Base-by-base conservation (phyloP, 1,139 yeast genomes). In the Sugiyamaella grinbergsii region DNA sequence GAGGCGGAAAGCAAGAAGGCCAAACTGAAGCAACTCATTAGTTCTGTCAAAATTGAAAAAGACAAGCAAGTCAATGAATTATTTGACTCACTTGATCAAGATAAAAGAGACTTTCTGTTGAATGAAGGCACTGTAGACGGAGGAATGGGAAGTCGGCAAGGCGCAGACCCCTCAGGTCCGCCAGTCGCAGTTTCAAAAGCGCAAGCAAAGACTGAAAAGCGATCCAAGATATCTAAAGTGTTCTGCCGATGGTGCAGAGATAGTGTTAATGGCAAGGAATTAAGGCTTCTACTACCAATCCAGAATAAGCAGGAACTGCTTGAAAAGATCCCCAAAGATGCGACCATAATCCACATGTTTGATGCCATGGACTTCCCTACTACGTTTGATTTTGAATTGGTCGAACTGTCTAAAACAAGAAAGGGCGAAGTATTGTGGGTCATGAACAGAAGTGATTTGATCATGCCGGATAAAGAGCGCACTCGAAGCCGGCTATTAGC, bases 321-420 rank as follows among this genome's bases (percentile, higher is more conserved):
- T 57, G 59, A 67, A 4, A 54, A 59, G 2, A 71, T 83, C 2
- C 87, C 89, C 2, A 63, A 61, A 1, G 61, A 69, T 26, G 79
- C 82, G 1, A 74, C 76, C 24, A 61, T 86, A 1, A 76, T 83
- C 1, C 82, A 84, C 61, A 79, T 86, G 1, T 72, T 83, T 11
- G 82, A 83, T 43, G 82, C 84, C 0, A 67, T 75, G 23, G 95
- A 87, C 58, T 86, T 86, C 62, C 96, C 96, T 1, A 69, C 83
- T 48, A 77, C 81, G 5, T 66, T 80, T 15, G 75, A 73, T 53
- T 68, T 62, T n/a, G 62, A 62, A 5, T 69, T 80, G 19, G 68
- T 74, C 34, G 63, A 71, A 50, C 65, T 66, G 49, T 62, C 76
- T 32, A 55, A 68, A 5, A 68, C 76, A 0, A 55, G 67, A 18